Base-by-base conservation (phyloP, 306 rosid genomes). In the Erythrophleum fordii region DNA sequence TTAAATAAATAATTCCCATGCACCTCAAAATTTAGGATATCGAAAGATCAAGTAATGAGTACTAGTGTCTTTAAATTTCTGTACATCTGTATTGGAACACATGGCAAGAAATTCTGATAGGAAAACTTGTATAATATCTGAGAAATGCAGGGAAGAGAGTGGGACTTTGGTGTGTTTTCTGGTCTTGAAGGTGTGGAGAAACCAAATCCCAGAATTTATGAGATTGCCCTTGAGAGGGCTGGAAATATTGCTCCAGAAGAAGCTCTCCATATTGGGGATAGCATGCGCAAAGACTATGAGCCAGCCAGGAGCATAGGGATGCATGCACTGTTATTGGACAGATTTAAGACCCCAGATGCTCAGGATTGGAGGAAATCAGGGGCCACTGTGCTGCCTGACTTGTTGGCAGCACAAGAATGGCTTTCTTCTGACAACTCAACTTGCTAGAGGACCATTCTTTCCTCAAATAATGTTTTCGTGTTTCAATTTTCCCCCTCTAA, bases 101-200 rank as follows among this genome's bases (percentile, higher is more conserved):
- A n/a, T 2, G 69, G 73, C 66, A 34, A 60, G 34, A 73, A 55
- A 46, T 55, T 25, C 65, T 80, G 77, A 79, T 42, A 2, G 8
- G 11, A n/a, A 4, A 41, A 11, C 1, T 23, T 41, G 52, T 64
- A 45, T 51, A 52, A 60, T 71, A 60, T 82, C 53, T 82, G 67
- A 41, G 34, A 68, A 29, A 41, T 82, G 83, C 94, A 95, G 99
- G 98, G 96, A 87, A 85, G 91, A 42, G 97, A 93, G 75, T 95
- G 99, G 98, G 98, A 95, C 89, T 95, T 95, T 22, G 98, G 97
- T 6, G 96, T 95, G 64, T 95, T 95, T 84, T 95, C 98, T 44
- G 99, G 99, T 71, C 85, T 95, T 0, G 99, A 89, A 78, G 99
- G 99, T 5, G 81, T 95, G 10, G 98, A 95, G 91, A 95, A 93